Base-by-base conservation (phyloP, 495 filamentous ascomycete genomes). In the Pyrenula aspistea region DNA sequence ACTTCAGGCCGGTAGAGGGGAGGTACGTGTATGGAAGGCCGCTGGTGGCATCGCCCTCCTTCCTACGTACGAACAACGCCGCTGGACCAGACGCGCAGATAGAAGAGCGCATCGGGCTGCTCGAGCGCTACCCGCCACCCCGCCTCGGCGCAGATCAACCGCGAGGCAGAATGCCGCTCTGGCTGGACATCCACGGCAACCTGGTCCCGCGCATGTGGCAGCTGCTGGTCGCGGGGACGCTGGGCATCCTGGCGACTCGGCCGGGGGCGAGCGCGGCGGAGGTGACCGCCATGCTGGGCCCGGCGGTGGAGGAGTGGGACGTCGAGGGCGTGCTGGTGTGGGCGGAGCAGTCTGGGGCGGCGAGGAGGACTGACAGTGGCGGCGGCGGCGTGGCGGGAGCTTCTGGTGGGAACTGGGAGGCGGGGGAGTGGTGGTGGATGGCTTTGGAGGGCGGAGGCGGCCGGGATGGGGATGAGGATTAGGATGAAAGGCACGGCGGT, bases 401-500 rank as follows among this genome's bases (percentile, higher is more conserved):
- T 20, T n/a, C n/a, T n/a, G n/a, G n/a, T n/a, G 31, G 31, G 31
- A 8, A 15, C 15, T 82, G 80, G 68, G 73, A 62, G 3, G 73
- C 78, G 12, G 67, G 65, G 49, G 83, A 87, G 65, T 89, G 84
- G 81, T 91, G 87, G 86, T 91, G 85, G 84, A 68, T 77, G 73
- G 61, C 68, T 55, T 49, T 71, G 21, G 50, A 24, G 8, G n/a
- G 50, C 8, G 50, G 19, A 10, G 22, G 50, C 8, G 50, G 10
- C 8, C 8, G 22, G 50, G 22, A 52, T 4, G 31, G 31, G 15
- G 31, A 42, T n/a, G 31, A 42, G 8, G 31, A 4, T 4, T 8
- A 15, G 31, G 31, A 15, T 8, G 31, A 15, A 15, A 42, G 31
- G 15, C 8, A 42, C 31, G 31, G 8, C 8, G 15, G 31, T 4